phyloP scores from a whole-genome alignment of 2,329 filamentous ascomycete species.

The Fusarium sororula region DNA sequence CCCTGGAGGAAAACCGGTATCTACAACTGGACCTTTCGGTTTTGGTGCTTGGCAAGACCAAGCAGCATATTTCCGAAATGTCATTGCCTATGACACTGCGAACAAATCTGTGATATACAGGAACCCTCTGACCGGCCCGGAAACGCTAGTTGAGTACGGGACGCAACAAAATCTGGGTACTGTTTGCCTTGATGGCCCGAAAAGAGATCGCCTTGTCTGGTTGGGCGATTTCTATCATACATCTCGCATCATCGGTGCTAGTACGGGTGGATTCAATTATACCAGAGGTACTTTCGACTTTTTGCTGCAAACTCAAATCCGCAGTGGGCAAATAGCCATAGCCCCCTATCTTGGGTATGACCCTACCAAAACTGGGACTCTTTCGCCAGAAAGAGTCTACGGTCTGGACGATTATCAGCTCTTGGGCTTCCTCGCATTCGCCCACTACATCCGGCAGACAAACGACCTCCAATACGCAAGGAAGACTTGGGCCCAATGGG shows the following conservation, averaged over 20 bases:
- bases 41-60: conserved; percentile 8
- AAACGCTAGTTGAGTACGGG: not conserved
- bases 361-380: not conserved
- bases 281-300: conserved; percentile 8
- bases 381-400: not conserved
- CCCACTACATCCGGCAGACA: not conserved
- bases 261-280: conserved; percentile 1
- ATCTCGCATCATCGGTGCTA: conserved; percentile 10
- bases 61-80: conserved; percentile 6
- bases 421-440: not conserved
- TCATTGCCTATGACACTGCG: not conserved
- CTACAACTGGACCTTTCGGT: not conserved
- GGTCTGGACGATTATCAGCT: conserved; percentile 9
- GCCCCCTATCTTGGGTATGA: conserved; percentile 4
- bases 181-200: conserved; percentile 5
- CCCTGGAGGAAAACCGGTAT: not conserved
- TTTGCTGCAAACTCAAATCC: conserved; percentile 1
- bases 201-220: conserved; percentile 10
- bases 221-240: conserved; percentile 9
- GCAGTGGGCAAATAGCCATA: not conserved
- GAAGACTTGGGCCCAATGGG: conserved; percentile 4
- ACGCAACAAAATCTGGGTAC: not conserved
- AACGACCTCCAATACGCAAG: not conserved
- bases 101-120: not conserved
- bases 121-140: not conserved